Percentiles rank a stretch among this genome's conserved stretches.
phyloP scores from a whole-genome alignment of 2,329 filamentous ascomycete genomes.

The Alternaria arbusti region DNA sequence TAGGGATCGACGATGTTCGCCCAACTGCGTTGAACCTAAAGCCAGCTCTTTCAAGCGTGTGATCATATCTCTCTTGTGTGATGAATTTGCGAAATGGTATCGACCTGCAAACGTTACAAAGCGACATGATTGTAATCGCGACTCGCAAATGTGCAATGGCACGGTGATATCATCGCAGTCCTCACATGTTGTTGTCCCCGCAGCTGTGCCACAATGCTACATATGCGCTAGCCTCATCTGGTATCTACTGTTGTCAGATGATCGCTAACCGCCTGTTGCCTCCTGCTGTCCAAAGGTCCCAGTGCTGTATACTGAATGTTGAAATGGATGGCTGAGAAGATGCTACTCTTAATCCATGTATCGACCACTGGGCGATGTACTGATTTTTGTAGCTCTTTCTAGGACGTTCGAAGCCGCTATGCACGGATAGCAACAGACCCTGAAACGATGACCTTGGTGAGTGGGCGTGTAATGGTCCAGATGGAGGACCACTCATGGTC shows the following conservation, averaged over 20 bases:
- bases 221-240: neutral
- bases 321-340: neutral
- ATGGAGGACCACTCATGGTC: too few species aligned
- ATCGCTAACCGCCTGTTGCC: neutral
- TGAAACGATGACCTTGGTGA: too few species aligned
- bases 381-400: too few species aligned
- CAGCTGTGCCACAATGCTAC: neutral
- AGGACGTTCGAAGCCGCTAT: too few species aligned
- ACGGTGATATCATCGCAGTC: too few species aligned
- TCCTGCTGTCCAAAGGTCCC: neutral
- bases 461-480: too few species aligned
- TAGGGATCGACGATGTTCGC: neutral
- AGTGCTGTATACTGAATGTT: neutral
- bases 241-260: accelerated
- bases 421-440: too few species aligned
- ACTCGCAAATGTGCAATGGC: too few species aligned
- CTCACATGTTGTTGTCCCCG: neutral
- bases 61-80: too few species aligned
- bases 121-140: neutral
- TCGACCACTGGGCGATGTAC: too few species aligned
- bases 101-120: neutral
- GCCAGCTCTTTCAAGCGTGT: too few species aligned
- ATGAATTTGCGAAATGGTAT: neutral
- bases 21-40: neutral
- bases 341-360: too few species aligned